Evolutionary conservation across 2,329 filamentous ascomycete genomes (phyloP), one percentile per base, ranked within the genome.

Genomic region (Fusarium multiceps): DNA sequence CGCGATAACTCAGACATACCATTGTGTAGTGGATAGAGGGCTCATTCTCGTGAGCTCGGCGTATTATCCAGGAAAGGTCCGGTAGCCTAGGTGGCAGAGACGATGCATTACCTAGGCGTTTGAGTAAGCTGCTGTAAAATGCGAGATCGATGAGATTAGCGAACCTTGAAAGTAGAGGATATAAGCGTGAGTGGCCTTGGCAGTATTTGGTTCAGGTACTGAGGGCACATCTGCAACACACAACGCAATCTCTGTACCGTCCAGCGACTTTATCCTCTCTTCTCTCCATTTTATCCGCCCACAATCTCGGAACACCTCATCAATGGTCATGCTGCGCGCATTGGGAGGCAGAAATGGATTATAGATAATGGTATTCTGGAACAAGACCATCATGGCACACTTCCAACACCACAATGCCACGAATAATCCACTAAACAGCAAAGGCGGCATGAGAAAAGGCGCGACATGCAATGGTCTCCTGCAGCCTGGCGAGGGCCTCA

Each of bases 281-380:
- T 93, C 89, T n/a, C 82, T 78, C 92, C 92, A 95, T 41, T 75
- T 63, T n/a, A 94, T 82, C 1, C 88, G 88, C 27, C 80, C 81
- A 68, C 90, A 93, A 40, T 86, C 82, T 6, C 78, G 76, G 27
- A 82, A 81, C 75, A 92, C 93, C 72, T 92, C 88, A 5, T 82
- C 80, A 40, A 94, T 90, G 59, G 81, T 88, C 80, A 94, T 90
- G 25, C 85, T 84, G 18, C 91, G 85, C 0, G 92, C 85, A 74
- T 91, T 91, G 4, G 92, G 92, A 20, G 92, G 91, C 53, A 94
- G 80, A 47, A 90, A 91, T 0, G 92, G 91, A 82, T 93, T 93
- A 79, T 94, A 94, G 63, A 94, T 91, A 75, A 94, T 93, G 76
- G 91, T 90, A 75, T 94, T 93, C 79, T 94, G 92, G 76, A 94